Evolutionary conservation across 2,329 filamentous ascomycete genomes (phyloP).

Genomic region (Acarospora socialis): DNA sequence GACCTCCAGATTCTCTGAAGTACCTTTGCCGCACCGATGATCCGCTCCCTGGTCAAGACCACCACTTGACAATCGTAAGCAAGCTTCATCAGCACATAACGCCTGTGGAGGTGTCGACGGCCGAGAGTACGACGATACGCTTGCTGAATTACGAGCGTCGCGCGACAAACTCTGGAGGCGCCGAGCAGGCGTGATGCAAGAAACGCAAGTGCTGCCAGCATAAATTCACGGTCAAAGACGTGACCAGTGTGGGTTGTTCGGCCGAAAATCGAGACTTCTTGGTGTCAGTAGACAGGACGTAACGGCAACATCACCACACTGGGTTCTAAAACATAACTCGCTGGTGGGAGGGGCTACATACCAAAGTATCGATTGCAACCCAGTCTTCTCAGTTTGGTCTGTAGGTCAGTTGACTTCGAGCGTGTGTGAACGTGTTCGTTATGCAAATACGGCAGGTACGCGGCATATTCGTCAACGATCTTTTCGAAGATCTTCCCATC

Average conservation of each 20-base stretch:
- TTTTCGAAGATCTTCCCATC: constrained; percentile 38
- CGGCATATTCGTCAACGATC: constrained; percentile 44
- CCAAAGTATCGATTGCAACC: constrained; percentile 23
- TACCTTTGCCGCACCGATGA: constrained; percentile 4
- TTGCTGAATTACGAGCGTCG: constrained; percentile 38
- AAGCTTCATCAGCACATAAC: constrained; percentile 27
- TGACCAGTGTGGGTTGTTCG: constrained; percentile 11
- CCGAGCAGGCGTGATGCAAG: constrained; percentile 44
- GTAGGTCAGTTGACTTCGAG: no score
- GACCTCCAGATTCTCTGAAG: constrained; percentile 5
- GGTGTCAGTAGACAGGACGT: no score
- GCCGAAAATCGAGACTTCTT: constrained; percentile 8
- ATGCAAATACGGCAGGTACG: constrained; percentile 27
- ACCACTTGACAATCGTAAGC: constrained; percentile 21
- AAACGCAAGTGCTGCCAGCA: constrained; percentile 42
- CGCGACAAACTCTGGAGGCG: constrained; percentile 33
- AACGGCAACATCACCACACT: no score
- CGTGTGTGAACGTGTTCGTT: no score
- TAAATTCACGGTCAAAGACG: constrained; percentile 41
- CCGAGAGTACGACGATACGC: constrained; percentile 31
- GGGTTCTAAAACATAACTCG: no score
- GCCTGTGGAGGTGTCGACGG: constrained; percentile 19
- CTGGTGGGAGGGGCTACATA: constrained; percentile 1
- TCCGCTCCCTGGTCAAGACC: constrained; percentile 1
- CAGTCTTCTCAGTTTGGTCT: constrained; percentile 24